Percentiles rank a stretch among this genome's conserved stretches.
Conservation (phyloP, 768 basidiomycete species). For the Pleurotus eryngii region DNA sequence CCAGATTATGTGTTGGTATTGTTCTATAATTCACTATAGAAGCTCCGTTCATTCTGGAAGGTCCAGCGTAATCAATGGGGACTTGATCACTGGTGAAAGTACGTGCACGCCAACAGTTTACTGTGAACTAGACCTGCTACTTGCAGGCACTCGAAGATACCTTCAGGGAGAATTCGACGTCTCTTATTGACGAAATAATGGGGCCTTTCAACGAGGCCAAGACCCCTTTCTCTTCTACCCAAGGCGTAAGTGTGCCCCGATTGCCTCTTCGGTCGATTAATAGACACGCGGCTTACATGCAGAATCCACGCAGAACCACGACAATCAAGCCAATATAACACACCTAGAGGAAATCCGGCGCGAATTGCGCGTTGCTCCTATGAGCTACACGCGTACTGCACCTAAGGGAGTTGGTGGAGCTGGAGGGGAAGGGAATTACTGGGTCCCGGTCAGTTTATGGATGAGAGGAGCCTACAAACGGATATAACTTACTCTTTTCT, state of each 20-base stretch:
- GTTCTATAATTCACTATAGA: background rate
- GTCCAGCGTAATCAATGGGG: slow-evolving; percentile 65
- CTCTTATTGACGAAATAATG: slow-evolving; percentile 61
- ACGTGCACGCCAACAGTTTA: background rate
- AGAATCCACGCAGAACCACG: slow-evolving; percentile 54
- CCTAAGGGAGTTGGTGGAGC: slow-evolving; percentile 61
- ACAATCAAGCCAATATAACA: slow-evolving; percentile 70
- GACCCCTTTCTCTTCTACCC: slow-evolving; percentile 65
- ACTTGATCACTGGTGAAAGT: slow-evolving; percentile 74
- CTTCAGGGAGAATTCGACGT: slow-evolving; percentile 63
- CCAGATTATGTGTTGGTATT: slow-evolving; percentile 66
- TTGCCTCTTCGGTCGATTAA: no score
- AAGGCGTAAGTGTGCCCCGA: slow-evolving; percentile 47
- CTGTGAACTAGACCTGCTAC: background rate
- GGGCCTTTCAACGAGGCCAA: slow-evolving; percentile 52
- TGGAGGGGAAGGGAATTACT: slow-evolving; percentile 68
- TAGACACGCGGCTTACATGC: no score
- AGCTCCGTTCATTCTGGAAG: background rate
- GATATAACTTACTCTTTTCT: no score
- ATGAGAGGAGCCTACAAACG: no score
- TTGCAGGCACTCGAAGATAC: slow-evolving; percentile 40
- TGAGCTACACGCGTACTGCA: slow-evolving; percentile 61
- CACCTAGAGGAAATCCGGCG: slow-evolving; percentile 65
- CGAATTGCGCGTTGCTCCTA: slow-evolving; percentile 51
- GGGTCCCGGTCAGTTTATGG: slow-evolving; percentile 58